Conservation (phyloP, 75 land plant species). For the Pinus taeda region DNA sequence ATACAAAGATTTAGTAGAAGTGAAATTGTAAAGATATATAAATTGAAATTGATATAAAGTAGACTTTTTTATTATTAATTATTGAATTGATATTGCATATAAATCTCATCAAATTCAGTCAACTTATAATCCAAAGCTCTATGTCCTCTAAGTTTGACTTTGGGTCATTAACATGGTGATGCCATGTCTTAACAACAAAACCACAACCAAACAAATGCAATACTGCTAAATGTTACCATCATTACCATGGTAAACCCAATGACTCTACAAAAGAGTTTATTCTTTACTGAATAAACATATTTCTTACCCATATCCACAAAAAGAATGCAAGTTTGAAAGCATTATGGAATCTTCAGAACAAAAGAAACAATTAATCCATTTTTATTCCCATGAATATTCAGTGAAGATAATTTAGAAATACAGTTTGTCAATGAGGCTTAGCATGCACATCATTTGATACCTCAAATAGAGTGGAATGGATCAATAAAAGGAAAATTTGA, state of each 20-base stretch:
- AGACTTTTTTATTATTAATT: too few species aligned
- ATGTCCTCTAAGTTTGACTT: too few species aligned
- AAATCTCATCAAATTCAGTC: too few species aligned
- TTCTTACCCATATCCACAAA: conserved; percentile 35
- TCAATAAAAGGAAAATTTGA: conserved; percentile 29
- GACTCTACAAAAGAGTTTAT: background rate
- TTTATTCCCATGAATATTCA: background rate
- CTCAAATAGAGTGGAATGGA: conserved; percentile 67
- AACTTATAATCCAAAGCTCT: too few species aligned
- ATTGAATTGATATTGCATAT: too few species aligned
- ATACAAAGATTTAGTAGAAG: background rate
- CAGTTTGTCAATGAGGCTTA: too few species aligned
- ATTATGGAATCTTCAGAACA: conserved; percentile 13
- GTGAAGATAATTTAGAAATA: background rate
- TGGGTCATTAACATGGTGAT: too few species aligned
- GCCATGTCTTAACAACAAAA: too few species aligned
- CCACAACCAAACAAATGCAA: too few species aligned
- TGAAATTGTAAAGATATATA: background rate
- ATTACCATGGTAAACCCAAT: too few species aligned
- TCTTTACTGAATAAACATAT: background rate
- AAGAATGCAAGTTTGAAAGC: conserved; percentile 36
- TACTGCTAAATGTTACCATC: too few species aligned
- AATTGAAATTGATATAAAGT: background rate
- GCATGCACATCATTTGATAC: conserved; percentile 9
- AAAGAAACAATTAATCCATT: background rate